Evolutionary conservation across 495 filamentous ascomycete genomes (phyloP).

Genomic region (Penicillium pancosmium): DNA sequence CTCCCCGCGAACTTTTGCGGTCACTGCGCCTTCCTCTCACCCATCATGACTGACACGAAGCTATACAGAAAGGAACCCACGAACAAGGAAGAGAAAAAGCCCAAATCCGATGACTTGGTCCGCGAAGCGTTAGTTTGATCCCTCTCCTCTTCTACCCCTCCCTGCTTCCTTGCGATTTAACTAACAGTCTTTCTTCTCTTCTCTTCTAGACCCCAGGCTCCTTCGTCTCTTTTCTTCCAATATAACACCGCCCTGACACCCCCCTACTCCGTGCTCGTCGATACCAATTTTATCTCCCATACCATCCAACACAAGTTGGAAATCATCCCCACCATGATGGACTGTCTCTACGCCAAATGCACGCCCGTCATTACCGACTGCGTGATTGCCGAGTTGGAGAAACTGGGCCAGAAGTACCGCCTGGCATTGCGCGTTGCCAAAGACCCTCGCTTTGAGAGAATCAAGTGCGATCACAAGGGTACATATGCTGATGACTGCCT

Average conservation of each 20-base stretch:
- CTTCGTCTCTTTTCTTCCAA: constrained; percentile 90
- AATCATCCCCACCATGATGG: constrained; percentile 84
- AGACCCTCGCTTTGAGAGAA: constrained; percentile 83
- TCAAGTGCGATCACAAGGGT: constrained; percentile 86
- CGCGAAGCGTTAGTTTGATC: constrained; percentile 36
- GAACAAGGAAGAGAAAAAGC: constrained; percentile 56
- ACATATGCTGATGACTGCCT: constrained; percentile 96
- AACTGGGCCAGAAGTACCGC: constrained; percentile 85
- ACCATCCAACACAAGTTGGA: constrained; percentile 90
- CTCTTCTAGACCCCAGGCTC: constrained; percentile 60
- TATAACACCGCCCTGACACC: constrained; percentile 90
- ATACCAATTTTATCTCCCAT: constrained; percentile 94
- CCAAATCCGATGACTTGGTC: constrained; percentile 38
- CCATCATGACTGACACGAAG: constrained; percentile 52
- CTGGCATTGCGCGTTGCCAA: constrained; percentile 89
- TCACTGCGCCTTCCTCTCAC: background rate
- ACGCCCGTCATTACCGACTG: constrained; percentile 55
- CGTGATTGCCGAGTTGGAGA: constrained; percentile 78
- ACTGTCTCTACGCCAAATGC: constrained; percentile 61
- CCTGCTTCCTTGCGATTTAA: background rate
- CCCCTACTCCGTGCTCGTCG: constrained; percentile 82
- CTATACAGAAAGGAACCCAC: constrained; percentile 63
- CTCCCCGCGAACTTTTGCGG: background rate
- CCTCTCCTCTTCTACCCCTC: background rate
- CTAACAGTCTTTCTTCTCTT: background rate